Evolutionary conservation across 2,329 filamentous ascomycete genomes (phyloP), one percentile per base, ranked within the genome.

Genomic region (Aspergillus awamori): DNA sequence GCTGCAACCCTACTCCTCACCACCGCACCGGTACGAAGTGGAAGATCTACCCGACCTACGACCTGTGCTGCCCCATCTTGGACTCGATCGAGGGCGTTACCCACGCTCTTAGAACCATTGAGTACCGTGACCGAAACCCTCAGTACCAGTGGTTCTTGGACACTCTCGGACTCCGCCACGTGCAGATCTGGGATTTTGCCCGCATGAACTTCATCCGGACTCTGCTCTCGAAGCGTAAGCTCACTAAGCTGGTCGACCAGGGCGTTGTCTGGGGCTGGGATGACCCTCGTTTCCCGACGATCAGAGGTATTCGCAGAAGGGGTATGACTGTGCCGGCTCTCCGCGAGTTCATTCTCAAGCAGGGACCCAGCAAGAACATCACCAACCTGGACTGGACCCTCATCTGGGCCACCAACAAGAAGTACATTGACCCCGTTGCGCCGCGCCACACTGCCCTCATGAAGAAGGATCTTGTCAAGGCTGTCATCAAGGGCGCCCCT

Each of bases 391-490:
- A 82, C 65, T 82, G 80, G 80, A 78, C 78, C 55, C 71, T 78
- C 13, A 78, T 82, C 67, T 82, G 81, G 80, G 78, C 79, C 28
- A 77, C 78, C 53, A 94, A 94, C 83, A 93, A 92, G 81, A 91
- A 92, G 79, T 86, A 90, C 71, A 92, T 94, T 63, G 91, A 94
- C 74, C 90, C 90, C 1, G 80, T 92, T 49, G 88, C 89, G 4
- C 88, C 89, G 1, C 86, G 90, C 54, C 88, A 90, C 80, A 92
- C 89, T 28, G 89, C 89, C 24, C 85, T 97, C 64, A 81, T 87
- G 59, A 84, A 87, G 70, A 87, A 90, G 70, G 84, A 91, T 69
- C 82, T 85, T 49, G 92, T 96, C 63, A 88, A 86, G 72, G 88
- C 90, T 22, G 86, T 82, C 5, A 77, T 96, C 53, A 86, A 81